Percentiles rank a stretch among this genome's conserved stretches.
These are phyloP conservation scores for Nicotiana tabacum DNA, from an alignment of 257 asterid genomes.

Conservation along the genomic window DNA sequence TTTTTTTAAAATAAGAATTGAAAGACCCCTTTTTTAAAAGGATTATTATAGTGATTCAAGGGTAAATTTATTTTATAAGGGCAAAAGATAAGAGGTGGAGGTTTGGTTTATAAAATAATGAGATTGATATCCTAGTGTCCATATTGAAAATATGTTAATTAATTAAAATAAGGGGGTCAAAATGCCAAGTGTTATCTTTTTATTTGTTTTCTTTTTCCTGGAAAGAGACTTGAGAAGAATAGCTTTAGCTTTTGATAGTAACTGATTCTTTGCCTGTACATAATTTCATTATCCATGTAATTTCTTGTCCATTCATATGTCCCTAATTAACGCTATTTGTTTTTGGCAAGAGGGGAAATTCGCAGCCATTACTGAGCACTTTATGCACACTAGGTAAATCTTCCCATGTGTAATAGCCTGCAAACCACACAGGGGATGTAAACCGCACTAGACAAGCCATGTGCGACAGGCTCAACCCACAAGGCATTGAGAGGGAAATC, in stretches of 20 bases:
- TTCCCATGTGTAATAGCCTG: no score
- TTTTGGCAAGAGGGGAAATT: no score
- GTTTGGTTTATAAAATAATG: neutral
- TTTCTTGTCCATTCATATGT: neutral
- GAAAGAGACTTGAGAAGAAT: neutral
- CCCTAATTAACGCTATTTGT: neutral
- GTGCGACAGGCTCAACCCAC: no score
- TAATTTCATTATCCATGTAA: neutral
- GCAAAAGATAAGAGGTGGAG: neutral
- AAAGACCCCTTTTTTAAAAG: neutral
- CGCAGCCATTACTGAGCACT: no score
- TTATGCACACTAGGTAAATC: no score
- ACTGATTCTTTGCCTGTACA: neutral
- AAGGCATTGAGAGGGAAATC: no score
- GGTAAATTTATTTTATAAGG: neutral
- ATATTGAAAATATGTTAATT: neutral
- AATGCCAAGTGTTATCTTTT: neutral
- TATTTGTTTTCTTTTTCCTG: neutral
- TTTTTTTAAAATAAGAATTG: neutral
- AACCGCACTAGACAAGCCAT: no score
- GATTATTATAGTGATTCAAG: neutral
- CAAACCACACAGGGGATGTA: no score
- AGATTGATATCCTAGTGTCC: slow-evolving; percentile 1
- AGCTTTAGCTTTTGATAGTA: neutral
- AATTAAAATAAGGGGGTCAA: neutral